Base-by-base conservation (phyloP, 306 rosid species). In the Dryas alaskensis region DNA sequence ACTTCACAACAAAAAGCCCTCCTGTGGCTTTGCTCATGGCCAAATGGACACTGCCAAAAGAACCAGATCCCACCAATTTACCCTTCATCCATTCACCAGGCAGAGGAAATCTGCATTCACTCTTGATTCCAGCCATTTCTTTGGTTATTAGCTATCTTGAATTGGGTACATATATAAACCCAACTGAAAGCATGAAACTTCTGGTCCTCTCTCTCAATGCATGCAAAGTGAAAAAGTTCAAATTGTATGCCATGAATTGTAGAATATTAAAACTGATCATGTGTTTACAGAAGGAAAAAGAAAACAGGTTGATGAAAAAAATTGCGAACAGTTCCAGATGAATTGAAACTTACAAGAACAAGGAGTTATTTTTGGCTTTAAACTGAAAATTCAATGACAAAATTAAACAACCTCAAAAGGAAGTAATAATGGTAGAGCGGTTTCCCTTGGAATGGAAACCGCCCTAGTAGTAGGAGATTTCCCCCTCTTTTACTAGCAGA, bases 1-100 rank as follows among this genome's bases (percentile, higher is more conserved):
- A 84, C 77, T 87, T 89, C 78, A 81, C 96, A 4, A 75, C 92
- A 53, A 89, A 89, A 51, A 87, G 82, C 22, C 84, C 82, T 37
- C 90, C 90, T 0, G 82, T 82, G 60, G 84, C 70, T 63, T 80
- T 86, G 79, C 74, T 73, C 85, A 87, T 85, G 46, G 92, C 92
- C 79, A 89, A 78, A 78, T 89, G 85, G 14, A 89, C 87, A 65
- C 62, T 80, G n/a, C 92, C 89, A 64, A 81, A 87, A 61, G 89
- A 84, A 39, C 96, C 92, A 27, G 78, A 76, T 52, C 90, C 96
- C 3, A 89, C 81, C 80, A 82, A 9, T 72, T 87, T 84, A 0
- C 96, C 92, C 78, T 86, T 86, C 73, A 86, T 49, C 92, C 96
- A 87, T 72, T 70, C 85, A 66, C 72, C 71, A 0, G 65, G 75